These are phyloP conservation scores for Wallacemonas rigidus DNA, from an alignment of 208 protist species.

Conservation along the genomic window DNA sequence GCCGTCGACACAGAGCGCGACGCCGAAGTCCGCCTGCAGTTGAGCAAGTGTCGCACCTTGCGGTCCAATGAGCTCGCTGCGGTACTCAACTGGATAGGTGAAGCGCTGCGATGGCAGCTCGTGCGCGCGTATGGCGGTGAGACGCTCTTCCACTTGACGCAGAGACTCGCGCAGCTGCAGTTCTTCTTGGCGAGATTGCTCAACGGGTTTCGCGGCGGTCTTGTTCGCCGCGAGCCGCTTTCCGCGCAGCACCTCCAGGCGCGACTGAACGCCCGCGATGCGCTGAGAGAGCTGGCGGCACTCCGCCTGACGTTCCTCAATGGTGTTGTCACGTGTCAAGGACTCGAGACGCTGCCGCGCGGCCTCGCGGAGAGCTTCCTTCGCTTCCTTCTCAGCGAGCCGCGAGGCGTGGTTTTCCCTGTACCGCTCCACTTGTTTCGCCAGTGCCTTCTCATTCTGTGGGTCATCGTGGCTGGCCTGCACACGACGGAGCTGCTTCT, in stretches of 20 bases:
- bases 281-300: not conserved
- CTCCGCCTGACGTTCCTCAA: not conserved
- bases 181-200: slow-evolving; percentile 9
- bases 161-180: slow-evolving; percentile 10
- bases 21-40: slow-evolving; percentile 65
- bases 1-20: slow-evolving; percentile 49
- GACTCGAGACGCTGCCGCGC: slow-evolving; percentile 9
- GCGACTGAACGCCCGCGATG: slow-evolving; percentile 18
- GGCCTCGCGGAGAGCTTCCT: slow-evolving; percentile 6
- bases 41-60: slow-evolving; percentile 52
- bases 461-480: not conserved
- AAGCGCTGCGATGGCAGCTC: slow-evolving; percentile 33
- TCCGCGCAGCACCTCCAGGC: slow-evolving; percentile 9
- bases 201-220: slow-evolving; percentile 17
- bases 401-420: not conserved
- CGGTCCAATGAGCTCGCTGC: slow-evolving; percentile 36
- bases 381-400: slow-evolving; percentile 9
- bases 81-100: slow-evolving; percentile 29
- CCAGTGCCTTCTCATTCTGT: slow-evolving; percentile 12
- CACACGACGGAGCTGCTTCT: slow-evolving; percentile 11
- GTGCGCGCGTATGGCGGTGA: slow-evolving; percentile 23
- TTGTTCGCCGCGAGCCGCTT: slow-evolving; percentile 9
- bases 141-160: slow-evolving; percentile 17
- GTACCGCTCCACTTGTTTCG: slow-evolving; percentile 2
- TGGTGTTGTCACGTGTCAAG: not conserved